Evolutionary conservation across 805 yeast species (phyloP), one percentile per base, ranked within the genome.

Genomic region (Torulaspora delbrueckii): DNA sequence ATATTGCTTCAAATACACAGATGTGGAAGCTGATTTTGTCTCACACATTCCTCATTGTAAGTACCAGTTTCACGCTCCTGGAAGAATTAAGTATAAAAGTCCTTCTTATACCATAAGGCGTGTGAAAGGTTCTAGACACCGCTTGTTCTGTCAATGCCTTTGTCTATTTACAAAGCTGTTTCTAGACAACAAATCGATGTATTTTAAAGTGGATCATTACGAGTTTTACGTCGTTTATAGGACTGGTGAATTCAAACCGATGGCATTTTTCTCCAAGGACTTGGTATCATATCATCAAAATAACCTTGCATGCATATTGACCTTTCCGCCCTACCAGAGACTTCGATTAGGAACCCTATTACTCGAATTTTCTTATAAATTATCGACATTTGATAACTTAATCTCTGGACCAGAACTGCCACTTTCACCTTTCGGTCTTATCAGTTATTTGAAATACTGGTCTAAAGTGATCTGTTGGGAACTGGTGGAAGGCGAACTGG

Each of bases 221-320:
- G 90, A 86, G 50, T 87, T 88, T 63, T 93, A 81, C 62, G 74
- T 88, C 23, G 70, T 82, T 2, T 86, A 83, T 60, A 83, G 85
- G 22, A 64, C 63, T 1, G 69, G 57, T 41, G 42, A 71, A 49
- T 52, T 67, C 54, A 62, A 68, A 42, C 90, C 91, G 1, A 82
- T 90, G 83, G 99, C 97, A 1, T 93, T 88, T 60, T 93, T 88
- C 59, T 89, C 97, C 10, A 86, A 86, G 55, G 99, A 93, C 58
- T 68, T 84, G 36, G 69, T 84, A 0, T 82, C 96, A 0, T 74
- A 76, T 65, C 91, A 86, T 43, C 75, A 79, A 42, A 86, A 90
- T 62, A 93, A 91, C 60, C 69, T 93, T 31, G 96, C 97, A 0
- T 93, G 98, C 60, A 85, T 93, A 9, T 73, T 93, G 53, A 80